These are phyloP conservation scores for Trametes pubescens DNA, from an alignment of 1,284 basidiomycete species.

Conservation along the genomic window DNA sequence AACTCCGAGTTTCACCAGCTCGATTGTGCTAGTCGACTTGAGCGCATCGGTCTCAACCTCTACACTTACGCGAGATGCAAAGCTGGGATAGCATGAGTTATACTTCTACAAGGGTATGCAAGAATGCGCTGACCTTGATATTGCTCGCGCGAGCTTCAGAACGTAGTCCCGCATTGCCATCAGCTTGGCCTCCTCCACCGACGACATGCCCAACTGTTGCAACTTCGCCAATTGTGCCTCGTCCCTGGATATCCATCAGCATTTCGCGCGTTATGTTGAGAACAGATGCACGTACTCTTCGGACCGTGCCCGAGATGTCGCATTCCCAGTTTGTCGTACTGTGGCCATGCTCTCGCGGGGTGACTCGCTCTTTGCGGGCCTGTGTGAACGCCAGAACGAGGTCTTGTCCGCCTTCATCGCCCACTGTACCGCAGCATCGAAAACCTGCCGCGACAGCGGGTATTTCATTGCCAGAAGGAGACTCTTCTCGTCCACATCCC, in stretches of 20 bases:
- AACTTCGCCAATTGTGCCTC: slow-evolving; percentile 76
- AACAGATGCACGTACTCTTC: slow-evolving; percentile 65
- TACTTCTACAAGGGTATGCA: not conserved
- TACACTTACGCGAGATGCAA: slow-evolving; percentile 64
- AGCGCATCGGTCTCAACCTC: slow-evolving; percentile 73
- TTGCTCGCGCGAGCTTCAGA: slow-evolving; percentile 79
- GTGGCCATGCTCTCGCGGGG: slow-evolving; percentile 73
- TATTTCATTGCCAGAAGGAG: slow-evolving; percentile 80
- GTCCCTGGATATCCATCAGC: slow-evolving; percentile 58
- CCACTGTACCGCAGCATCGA: slow-evolving; percentile 90
- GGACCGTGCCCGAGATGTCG: slow-evolving; percentile 62
- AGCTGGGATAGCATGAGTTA: slow-evolving; percentile 49
- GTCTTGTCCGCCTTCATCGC: slow-evolving; percentile 82
- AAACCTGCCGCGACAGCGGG: slow-evolving; percentile 79
- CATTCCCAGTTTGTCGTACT: slow-evolving; percentile 59
- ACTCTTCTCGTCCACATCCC: slow-evolving; percentile 75
- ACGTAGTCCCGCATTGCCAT: slow-evolving; percentile 90
- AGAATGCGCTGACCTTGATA: slow-evolving; percentile 55
- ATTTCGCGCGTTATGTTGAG: not conserved
- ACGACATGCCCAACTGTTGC: slow-evolving; percentile 84
- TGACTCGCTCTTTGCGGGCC: slow-evolving; percentile 64
- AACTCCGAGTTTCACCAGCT: slow-evolving; percentile 87
- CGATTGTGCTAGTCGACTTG: slow-evolving; percentile 71
- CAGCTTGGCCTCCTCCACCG: slow-evolving; percentile 83
- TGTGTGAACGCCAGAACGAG: slow-evolving; percentile 76